phyloP scores from a whole-genome alignment of 2,329 filamentous ascomycete genomes.

The Hymenoscyphus occultus region DNA sequence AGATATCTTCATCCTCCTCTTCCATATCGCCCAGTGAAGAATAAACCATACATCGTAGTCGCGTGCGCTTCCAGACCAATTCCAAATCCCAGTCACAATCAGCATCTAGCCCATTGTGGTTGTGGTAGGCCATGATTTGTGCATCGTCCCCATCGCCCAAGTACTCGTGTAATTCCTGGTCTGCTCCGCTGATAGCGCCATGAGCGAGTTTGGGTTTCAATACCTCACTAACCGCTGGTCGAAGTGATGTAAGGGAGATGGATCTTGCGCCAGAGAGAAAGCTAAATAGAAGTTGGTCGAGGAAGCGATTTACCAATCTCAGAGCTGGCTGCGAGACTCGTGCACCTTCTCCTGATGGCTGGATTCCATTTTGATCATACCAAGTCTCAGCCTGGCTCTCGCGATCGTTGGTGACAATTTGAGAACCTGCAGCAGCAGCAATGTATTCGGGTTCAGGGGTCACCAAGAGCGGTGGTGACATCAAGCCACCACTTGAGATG shows the following conservation, averaged over 20 bases:
- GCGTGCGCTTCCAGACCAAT: conserved; percentile 87
- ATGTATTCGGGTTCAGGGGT: conserved; percentile 84
- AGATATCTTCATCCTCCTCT: conserved; percentile 92
- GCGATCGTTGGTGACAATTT: conserved; percentile 87
- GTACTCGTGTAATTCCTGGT: conserved; percentile 85
- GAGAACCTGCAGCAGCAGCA: conserved; percentile 79
- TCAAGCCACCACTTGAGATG: conserved; percentile 63
- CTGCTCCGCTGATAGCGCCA: conserved; percentile 77
- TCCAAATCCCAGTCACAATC: conserved; percentile 80
- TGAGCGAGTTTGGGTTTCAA: conserved; percentile 85
- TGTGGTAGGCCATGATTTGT: conserved; percentile 57
- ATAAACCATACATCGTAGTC: conserved; percentile 96
- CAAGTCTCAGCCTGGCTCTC: conserved; percentile 69
- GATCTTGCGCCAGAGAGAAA: conserved; percentile 79
- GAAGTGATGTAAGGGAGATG: conserved; percentile 69
- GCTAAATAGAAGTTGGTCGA: conserved; percentile 90
- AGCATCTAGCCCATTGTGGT: conserved; percentile 42
- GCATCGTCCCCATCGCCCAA: conserved; percentile 77
- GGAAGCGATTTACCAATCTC: conserved; percentile 80
- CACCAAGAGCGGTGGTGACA: conserved; percentile 64
- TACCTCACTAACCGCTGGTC: conserved; percentile 80
- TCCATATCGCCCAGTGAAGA: conserved; percentile 95
- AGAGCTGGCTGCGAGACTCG: conserved; percentile 72
- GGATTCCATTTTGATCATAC: conserved; percentile 66
- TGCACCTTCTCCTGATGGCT: conserved; percentile 64